These are phyloP conservation scores for Blastocrithidia nonstop DNA, from an alignment of 208 protist species.

Conservation along the genomic window DNA sequence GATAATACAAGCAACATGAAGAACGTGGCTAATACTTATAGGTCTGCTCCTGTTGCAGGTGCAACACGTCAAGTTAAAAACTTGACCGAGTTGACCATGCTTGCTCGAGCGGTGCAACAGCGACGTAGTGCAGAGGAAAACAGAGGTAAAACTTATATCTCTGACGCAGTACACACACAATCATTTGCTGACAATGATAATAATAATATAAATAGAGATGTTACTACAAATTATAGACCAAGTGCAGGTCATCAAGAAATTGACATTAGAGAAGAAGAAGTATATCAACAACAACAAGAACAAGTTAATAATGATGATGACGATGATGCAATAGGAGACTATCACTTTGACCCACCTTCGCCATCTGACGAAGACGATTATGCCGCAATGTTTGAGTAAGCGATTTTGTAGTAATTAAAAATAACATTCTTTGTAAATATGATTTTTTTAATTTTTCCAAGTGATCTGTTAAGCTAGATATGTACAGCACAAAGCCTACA, in stretches of 20 bases:
- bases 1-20: too few species aligned
- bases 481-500: neutral
- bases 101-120: too few species aligned
- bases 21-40: too few species aligned
- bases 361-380: conserved; percentile 3
- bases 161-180: too few species aligned
- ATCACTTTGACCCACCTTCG: neutral
- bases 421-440: neutral
- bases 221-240: too few species aligned
- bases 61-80: too few species aligned
- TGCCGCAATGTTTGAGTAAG: conserved; percentile 4
- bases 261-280: neutral
- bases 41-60: neutral
- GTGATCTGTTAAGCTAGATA: neutral
- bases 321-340: neutral
- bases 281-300: neutral
- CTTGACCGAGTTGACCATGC: too few species aligned
- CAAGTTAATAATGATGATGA: conserved; percentile 1
- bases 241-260: too few species aligned
- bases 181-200: too few species aligned
- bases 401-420: neutral
- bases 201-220: too few species aligned
- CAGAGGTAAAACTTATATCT: too few species aligned
- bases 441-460: neutral
- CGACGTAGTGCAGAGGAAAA: too few species aligned